Percentiles rank a stretch among this genome's conserved stretches.
Evolutionary conservation across 176 grass and related monocot genomes (phyloP).

Genomic region (Ampelocalamus luodianensis): DNA sequence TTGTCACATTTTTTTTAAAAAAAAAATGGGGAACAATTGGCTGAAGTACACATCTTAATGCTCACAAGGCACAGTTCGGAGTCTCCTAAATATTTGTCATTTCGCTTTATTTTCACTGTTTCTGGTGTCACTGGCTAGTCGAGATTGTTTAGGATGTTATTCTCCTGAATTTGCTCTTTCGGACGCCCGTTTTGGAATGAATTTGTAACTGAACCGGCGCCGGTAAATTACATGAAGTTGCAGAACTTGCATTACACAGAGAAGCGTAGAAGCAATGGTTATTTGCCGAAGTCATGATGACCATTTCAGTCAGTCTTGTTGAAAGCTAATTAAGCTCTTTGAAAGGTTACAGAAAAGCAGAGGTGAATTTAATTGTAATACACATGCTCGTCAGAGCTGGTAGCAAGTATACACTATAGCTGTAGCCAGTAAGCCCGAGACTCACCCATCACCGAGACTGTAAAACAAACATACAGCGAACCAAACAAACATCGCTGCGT

Average conservation of each 20-base stretch:
- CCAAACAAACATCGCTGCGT: slow-evolving; percentile 23
- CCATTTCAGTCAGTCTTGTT: not conserved
- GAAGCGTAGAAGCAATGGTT: not conserved
- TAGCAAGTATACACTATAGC: slow-evolving; percentile 40
- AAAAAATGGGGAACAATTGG: no score
- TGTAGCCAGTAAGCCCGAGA: slow-evolving; percentile 22
- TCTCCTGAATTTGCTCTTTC: not conserved
- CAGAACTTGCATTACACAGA: not conserved
- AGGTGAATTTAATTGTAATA: slow-evolving; percentile 21
- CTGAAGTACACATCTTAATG: no score
- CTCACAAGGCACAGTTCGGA: not conserved
- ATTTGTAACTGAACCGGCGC: not conserved
- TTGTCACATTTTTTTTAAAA: no score
- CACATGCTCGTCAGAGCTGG: slow-evolving; percentile 31
- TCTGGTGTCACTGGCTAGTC: not conserved
- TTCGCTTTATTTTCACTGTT: not conserved
- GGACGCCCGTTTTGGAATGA: not conserved
- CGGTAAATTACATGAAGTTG: not conserved
- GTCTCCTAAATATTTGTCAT: not conserved
- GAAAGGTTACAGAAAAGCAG: slow-evolving; percentile 32
- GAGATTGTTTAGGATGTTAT: not conserved
- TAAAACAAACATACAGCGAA: slow-evolving; percentile 36
- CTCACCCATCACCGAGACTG: not conserved
- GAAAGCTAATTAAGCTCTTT: slow-evolving; percentile 16
- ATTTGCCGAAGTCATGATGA: not conserved